These are phyloP conservation scores for Phialocephala sp. DNA, from an alignment of 2,329 filamentous ascomycete species.

Conservation along the genomic window DNA sequence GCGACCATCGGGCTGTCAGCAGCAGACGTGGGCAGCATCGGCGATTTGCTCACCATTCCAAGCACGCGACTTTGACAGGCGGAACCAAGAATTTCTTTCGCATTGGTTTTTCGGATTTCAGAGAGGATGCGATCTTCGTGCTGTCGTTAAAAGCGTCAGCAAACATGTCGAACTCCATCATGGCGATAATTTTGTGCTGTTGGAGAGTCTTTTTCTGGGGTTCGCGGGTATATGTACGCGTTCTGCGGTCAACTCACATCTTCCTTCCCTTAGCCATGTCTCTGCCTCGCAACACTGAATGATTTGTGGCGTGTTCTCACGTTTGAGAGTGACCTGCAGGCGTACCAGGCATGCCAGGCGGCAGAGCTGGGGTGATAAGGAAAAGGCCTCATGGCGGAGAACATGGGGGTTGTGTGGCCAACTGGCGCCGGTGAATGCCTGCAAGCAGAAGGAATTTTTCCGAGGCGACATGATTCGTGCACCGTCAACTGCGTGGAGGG, in stretches of 20 bases:
- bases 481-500: neutral
- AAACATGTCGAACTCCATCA: constrained; percentile 17
- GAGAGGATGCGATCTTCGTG: constrained; percentile 12
- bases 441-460: neutral
- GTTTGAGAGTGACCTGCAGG: constrained; percentile 14
- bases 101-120: constrained; percentile 27
- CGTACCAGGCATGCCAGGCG: constrained; percentile 6
- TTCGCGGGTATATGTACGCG: constrained; percentile 17
- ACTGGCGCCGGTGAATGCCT: neutral
- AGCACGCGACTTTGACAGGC: constrained; percentile 56
- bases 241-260: constrained; percentile 13
- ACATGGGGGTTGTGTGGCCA: neutral
- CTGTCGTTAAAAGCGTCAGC: constrained; percentile 16
- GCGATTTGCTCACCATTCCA: constrained; percentile 51
- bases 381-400: constrained; percentile 8
- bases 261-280: constrained; percentile 21
- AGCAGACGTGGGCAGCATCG: constrained; percentile 1
- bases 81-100: constrained; percentile 44
- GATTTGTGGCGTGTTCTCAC: constrained; percentile 18
- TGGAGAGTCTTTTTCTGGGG: constrained; percentile 4
- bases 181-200: neutral
- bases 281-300: neutral
- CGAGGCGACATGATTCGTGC: neutral
- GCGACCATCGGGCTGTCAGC: constrained; percentile 44
- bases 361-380: constrained; percentile 19